These are phyloP conservation scores for Diversispora epigaea DNA, from an alignment of 192 early-diverging fungal species.

Conservation along the genomic window DNA sequence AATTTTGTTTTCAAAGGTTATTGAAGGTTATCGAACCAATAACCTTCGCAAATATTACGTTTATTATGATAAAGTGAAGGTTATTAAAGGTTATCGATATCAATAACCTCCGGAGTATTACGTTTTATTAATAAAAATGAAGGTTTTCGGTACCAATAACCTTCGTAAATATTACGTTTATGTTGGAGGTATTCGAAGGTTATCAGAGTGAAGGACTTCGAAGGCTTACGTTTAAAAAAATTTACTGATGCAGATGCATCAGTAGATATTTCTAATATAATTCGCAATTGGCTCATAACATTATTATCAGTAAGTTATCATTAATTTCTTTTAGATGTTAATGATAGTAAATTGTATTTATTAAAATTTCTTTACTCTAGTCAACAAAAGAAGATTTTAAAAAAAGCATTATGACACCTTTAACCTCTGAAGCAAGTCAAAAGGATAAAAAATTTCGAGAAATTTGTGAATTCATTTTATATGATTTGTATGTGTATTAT, in stretches of 20 bases:
- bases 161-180: no score
- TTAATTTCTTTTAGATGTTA: constrained; percentile 1
- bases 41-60: no score
- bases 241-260: background rate
- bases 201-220: no score
- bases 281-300: constrained; percentile 11
- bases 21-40: no score
- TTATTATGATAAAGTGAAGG: no score
- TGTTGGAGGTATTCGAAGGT: no score
- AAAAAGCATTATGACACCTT: constrained; percentile 11
- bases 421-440: constrained; percentile 17
- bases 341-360: constrained; percentile 12
- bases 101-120: no score
- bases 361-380: constrained; percentile 10
- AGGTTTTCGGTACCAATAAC: no score
- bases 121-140: no score
- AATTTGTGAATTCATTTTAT: constrained; percentile 18
- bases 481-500: constrained; percentile 16
- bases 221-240: no score
- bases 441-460: constrained; percentile 24
- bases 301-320: constrained; percentile 16
- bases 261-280: constrained; percentile 16
- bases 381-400: constrained; percentile 14
- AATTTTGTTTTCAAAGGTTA: no score
- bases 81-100: no score